phyloP scores from a whole-genome alignment of 2,329 filamentous ascomycete species.

The Colletotrichum eremochloae region DNA sequence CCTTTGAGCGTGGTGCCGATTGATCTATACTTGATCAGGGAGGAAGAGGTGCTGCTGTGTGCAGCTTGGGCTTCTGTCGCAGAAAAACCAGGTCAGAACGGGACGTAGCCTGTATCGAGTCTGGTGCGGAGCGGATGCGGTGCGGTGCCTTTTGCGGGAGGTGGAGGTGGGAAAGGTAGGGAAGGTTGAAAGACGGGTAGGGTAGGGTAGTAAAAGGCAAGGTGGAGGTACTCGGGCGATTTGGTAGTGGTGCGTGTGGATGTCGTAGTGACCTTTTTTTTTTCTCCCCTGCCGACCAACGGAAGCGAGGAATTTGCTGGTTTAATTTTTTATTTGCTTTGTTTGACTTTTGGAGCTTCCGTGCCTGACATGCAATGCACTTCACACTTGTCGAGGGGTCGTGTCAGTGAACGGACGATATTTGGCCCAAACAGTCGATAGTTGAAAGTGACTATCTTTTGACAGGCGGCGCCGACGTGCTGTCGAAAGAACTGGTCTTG shows the following conservation, averaged over 20 bases:
- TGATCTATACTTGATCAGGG: conserved; percentile 76
- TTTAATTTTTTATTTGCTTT: conserved; percentile 56
- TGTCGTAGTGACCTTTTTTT: conserved; percentile 10
- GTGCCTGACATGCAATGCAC: conserved; percentile 50
- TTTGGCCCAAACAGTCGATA: conserved; percentile 30
- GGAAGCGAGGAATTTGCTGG: conserved; percentile 60
- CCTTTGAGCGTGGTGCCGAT: conserved; percentile 75
- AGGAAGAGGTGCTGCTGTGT: conserved; percentile 58
- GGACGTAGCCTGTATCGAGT: conserved; percentile 59
- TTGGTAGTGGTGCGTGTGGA: conserved; percentile 7
- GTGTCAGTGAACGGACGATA: conserved; percentile 15
- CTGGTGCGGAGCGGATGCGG: conserved; percentile 50
- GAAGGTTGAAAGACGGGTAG: conserved; percentile 19
- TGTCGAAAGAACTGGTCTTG: conserved; percentile 17
- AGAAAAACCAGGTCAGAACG: conserved; percentile 66
- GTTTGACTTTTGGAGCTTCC: conserved; percentile 48
- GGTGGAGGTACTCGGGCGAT: conserved; percentile 29
- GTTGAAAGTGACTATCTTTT: conserved; percentile 33
- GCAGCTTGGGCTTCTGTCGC: conserved; percentile 61
- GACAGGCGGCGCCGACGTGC: conserved; percentile 33
- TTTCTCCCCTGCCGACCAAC: conserved; percentile 49
- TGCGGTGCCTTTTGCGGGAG: conserved; percentile 25
- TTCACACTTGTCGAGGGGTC: conserved; percentile 44
- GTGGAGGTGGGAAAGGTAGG: conserved; percentile 31
- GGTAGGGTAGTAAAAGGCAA: conserved; percentile 1